Evolutionary conservation across 2,329 filamentous ascomycete species (phyloP), one percentile per base, ranked within the genome.

Genomic region (Leptographium procerum): DNA sequence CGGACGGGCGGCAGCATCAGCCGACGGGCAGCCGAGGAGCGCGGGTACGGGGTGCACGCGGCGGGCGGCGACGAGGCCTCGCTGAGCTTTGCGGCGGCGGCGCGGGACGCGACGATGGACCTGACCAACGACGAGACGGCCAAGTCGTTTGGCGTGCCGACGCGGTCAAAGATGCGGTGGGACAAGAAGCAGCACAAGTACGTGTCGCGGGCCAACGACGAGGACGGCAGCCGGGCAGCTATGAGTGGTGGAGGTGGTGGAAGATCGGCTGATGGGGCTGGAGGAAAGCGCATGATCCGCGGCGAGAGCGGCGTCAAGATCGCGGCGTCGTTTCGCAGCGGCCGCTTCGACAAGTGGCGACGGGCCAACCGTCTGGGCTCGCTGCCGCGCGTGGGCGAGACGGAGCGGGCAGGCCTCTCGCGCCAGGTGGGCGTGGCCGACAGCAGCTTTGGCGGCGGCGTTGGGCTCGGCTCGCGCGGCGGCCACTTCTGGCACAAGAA

Each of bases 171-270:
- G 64, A 86, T 96, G 85, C 87, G 94, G 64, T 99, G 94, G 94
- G 94, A 99, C 76, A 92, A 95, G 77, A 95, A 96, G 72, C 83
- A 85, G 67, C 95, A 89, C 74, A 97, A 96, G 74, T 99, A 97
- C 74, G 92, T 99, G 40, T 79, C 89, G 14, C 84, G 89, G 40
- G 85, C 85, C 65, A 97, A 99, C 77, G 94, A 99, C 73, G 89
- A 95, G 65, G 95, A 99, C 73, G 94, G 94, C 45, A 95, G 77
- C 65, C 86, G 85, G 68, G 31, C 40, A 1, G 33, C 55, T 29
- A 47, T 16, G 22, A 81, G 81, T 53, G 71, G 72, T 58, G 60
- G 60, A 9, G 31, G 36, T 72, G 22, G 51, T 1, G 28, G 19
- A 29, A 5, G 36, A 1, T 10, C 19, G 4, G 40, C 40, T 4